phyloP scores from a whole-genome alignment of 2,329 filamentous ascomycete genomes.

The Decorospora gaudefroyi region DNA sequence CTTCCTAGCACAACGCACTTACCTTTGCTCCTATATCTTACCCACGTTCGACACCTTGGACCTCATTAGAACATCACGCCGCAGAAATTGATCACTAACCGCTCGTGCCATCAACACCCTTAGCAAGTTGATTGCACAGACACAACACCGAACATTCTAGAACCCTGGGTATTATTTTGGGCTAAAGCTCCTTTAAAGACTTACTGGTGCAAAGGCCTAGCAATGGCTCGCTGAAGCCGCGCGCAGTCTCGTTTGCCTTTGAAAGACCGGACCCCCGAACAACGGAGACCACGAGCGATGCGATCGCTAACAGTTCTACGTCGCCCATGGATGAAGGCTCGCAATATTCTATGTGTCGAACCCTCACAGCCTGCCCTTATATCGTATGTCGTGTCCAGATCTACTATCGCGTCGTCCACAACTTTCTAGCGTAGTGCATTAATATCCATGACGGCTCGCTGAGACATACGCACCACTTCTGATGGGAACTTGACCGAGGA shows the following conservation, averaged over 20 bases:
- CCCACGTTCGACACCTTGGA: no score
- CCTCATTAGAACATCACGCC: no score
- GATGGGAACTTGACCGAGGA: slow-evolving; percentile 13
- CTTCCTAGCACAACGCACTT: no score
- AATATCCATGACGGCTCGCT: slow-evolving; percentile 3
- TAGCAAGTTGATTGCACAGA: no score
- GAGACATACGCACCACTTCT: slow-evolving; percentile 7
- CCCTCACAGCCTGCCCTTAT: not conserved
- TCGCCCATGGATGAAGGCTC: not conserved
- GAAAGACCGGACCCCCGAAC: not conserved
- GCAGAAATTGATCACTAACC: no score
- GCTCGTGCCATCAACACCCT: no score
- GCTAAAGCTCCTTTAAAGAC: no score
- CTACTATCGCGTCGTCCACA: not conserved
- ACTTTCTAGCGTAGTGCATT: not conserved
- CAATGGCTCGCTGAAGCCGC: not conserved
- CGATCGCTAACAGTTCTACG: not conserved
- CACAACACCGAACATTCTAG: no score
- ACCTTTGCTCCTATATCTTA: no score
- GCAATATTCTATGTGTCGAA: not conserved
- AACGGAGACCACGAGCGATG: not conserved
- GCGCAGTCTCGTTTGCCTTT: not conserved
- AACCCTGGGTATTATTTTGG: no score
- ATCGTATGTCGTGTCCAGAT: not conserved
- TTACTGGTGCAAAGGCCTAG: no score